phyloP scores from a whole-genome alignment of 768 basidiomycete genomes.

The Leccinum pellstonianum region DNA sequence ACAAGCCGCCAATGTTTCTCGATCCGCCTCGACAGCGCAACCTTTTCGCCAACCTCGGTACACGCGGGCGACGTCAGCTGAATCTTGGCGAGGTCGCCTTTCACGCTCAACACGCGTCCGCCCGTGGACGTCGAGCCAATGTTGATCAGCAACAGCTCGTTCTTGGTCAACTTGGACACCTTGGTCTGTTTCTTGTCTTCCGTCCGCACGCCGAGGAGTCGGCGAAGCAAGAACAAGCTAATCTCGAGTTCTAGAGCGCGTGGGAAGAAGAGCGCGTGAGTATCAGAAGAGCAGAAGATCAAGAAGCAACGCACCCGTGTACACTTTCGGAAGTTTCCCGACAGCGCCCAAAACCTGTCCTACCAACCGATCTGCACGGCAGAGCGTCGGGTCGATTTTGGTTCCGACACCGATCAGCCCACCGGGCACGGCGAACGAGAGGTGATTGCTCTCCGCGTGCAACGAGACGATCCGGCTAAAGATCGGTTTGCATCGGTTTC shows the following conservation, averaged over 20 bases:
- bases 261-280: not conserved
- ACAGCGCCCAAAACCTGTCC: slow-evolving; percentile 96
- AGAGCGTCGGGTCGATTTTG: slow-evolving; percentile 92
- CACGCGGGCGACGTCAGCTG: slow-evolving; percentile 93
- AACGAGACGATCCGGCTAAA: slow-evolving; percentile 88
- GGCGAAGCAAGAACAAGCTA: slow-evolving; percentile 90
- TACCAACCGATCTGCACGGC: slow-evolving; percentile 93
- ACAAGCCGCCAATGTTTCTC: slow-evolving; percentile 99
- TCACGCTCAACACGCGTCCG: slow-evolving; percentile 90
- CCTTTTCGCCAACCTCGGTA: slow-evolving; percentile 97
- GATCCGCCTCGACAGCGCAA: slow-evolving; percentile 89
- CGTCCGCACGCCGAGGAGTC: slow-evolving; percentile 95
- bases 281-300: not conserved
- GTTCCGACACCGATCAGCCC: slow-evolving; percentile 99
- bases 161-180: slow-evolving; percentile 86
- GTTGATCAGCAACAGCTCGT: slow-evolving; percentile 93
- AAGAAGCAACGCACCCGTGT: slow-evolving; percentile 55
- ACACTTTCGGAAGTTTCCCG: slow-evolving; percentile 91
- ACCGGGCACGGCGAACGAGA: slow-evolving; percentile 95
- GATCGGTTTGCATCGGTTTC: slow-evolving; percentile 91
- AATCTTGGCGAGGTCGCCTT: slow-evolving; percentile 93
- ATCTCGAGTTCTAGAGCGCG: slow-evolving; percentile 76
- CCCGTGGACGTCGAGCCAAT: slow-evolving; percentile 98
- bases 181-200: slow-evolving; percentile 99
- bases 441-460: slow-evolving; percentile 91